Evolutionary conservation across 2,329 filamentous ascomycete species (phyloP).

Genomic region (Clarireedia monteithiana): DNA sequence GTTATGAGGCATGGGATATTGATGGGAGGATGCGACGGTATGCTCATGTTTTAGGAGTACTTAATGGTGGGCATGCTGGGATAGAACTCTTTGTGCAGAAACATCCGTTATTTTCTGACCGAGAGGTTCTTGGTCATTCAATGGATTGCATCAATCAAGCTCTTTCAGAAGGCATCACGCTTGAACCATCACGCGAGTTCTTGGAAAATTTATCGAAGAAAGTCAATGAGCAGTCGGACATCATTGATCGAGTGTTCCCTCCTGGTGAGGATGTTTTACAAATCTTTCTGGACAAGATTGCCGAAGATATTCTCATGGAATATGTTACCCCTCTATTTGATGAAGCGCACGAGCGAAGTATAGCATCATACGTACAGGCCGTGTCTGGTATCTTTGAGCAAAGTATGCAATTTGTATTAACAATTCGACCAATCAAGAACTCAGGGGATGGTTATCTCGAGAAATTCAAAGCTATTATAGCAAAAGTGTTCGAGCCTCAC

Average conservation of each 20-base stretch:
- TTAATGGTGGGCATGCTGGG: slow-evolving; percentile 74
- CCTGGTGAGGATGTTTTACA: slow-evolving; percentile 65
- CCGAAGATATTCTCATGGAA: slow-evolving; percentile 74
- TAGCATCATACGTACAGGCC: slow-evolving; percentile 73
- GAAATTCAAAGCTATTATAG: slow-evolving; percentile 59
- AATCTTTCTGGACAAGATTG: slow-evolving; percentile 72
- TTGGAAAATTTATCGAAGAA: slow-evolving; percentile 68
- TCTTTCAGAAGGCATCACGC: slow-evolving; percentile 56
- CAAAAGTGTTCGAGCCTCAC: slow-evolving; percentile 79
- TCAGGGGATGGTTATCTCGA: slow-evolving; percentile 53
- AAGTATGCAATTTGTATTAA: slow-evolving; percentile 66
- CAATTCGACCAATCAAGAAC: slow-evolving; percentile 58
- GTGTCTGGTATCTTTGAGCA: slow-evolving; percentile 86
- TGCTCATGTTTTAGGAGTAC: slow-evolving; percentile 71
- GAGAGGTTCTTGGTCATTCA: slow-evolving; percentile 62
- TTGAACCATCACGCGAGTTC: slow-evolving; percentile 75
- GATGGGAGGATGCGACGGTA: slow-evolving; percentile 85
- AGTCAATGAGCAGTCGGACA: slow-evolving; percentile 71
- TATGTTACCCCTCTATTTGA: slow-evolving; percentile 83
- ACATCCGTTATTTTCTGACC: slow-evolving; percentile 73
- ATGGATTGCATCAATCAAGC: slow-evolving; percentile 73
- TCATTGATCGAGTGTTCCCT: slow-evolving; percentile 76
- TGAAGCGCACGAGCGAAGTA: slow-evolving; percentile 69
- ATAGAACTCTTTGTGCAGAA: slow-evolving; percentile 85
- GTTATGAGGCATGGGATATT: slow-evolving; percentile 81